Evolutionary conservation across 2,329 filamentous ascomycete species (phyloP).

Genomic region (Huntiella abstrusa): DNA sequence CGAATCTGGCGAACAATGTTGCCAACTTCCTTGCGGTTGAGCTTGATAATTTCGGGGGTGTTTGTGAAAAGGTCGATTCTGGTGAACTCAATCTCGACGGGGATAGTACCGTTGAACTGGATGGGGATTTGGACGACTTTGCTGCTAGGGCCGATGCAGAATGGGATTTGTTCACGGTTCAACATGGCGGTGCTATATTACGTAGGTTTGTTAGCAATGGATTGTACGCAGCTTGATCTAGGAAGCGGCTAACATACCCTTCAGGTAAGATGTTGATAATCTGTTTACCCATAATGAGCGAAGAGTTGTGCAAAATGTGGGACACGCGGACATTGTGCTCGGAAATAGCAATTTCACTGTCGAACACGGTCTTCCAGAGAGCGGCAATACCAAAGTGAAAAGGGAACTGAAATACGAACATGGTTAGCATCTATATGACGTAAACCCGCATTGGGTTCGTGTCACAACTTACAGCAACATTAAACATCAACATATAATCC

Average conservation of each 20-base stretch:
- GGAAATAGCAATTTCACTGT: slow-evolving; percentile 83
- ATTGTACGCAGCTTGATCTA: background rate
- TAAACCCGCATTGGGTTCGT: background rate
- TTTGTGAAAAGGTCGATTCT: slow-evolving; percentile 71
- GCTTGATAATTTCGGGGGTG: slow-evolving; percentile 58
- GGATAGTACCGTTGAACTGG: slow-evolving; percentile 82
- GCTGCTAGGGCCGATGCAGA: slow-evolving; percentile 53
- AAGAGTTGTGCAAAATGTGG: slow-evolving; percentile 75
- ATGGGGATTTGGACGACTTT: slow-evolving; percentile 56
- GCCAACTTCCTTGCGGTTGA: slow-evolving; percentile 55
- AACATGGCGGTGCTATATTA: slow-evolving; percentile 53
- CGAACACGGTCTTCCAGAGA: slow-evolving; percentile 66
- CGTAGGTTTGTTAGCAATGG: background rate
- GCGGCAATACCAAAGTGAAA: slow-evolving; percentile 54
- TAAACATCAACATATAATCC: slow-evolving; percentile 84
- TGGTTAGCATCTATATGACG: background rate
- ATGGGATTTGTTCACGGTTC: slow-evolving; percentile 63
- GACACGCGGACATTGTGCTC: slow-evolving; percentile 80
- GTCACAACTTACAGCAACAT: slow-evolving; percentile 46
- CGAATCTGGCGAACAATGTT: slow-evolving; percentile 51
- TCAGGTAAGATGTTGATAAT: slow-evolving; percentile 96
- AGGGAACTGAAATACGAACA: slow-evolving; percentile 36
- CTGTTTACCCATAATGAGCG: slow-evolving; percentile 85
- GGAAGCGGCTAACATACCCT: slow-evolving; percentile 33
- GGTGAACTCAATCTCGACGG: slow-evolving; percentile 72